Evolutionary conservation across 129 eudicot genomes (phyloP), one percentile per base, ranked within the genome.

Genomic region (Chrysanthemum seticuspe): DNA sequence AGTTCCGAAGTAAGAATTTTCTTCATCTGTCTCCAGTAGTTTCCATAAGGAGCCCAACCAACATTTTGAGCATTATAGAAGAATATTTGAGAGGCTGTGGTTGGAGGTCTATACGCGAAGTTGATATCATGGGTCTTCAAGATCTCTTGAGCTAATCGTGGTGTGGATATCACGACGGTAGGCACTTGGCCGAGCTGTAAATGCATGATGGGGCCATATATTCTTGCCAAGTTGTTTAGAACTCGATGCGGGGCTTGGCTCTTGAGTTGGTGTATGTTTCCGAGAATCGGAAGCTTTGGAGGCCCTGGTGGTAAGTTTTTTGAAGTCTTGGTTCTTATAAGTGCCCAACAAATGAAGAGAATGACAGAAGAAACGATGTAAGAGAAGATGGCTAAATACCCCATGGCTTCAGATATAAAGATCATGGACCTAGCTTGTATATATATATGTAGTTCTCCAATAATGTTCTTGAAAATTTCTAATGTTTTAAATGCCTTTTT

Each of bases 271-370:
- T 75, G 78, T 5, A 80, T 75, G 66, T 71, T 80, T 65, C 84
- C 81, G 25, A 80, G 76, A 10, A 80, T 34, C 6, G 84, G 84
- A 18, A 80, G 57, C 16, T 80, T 67, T 64, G 73, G 49, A 25
- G 84, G 84, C 13, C 84, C 81, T 0, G 81, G 84, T 45, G 81
- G 84, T 31, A 80, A 62, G 70, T 71, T 80, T 10, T 72, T 59
- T 13, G 55, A 60, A 14, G 68, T 59, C 7, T 10, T 59, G 1
- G 76, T 53, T 47, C 58, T 40, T 44, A 21, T 19, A 29, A 58
- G 48, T 21, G 27, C 59, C 76, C 68, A 72, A 21, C 2, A 72
- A 15, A 19, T 12, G 15, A 72, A 45, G 25, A 72, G 11, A 59
- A 21, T 13, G 5, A 59, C 8, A 13, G 59, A 72, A 72, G 76